These are phyloP conservation scores for Plasmodium relictum DNA, from an alignment of 169 alveolate species.

Conservation along the genomic window DNA sequence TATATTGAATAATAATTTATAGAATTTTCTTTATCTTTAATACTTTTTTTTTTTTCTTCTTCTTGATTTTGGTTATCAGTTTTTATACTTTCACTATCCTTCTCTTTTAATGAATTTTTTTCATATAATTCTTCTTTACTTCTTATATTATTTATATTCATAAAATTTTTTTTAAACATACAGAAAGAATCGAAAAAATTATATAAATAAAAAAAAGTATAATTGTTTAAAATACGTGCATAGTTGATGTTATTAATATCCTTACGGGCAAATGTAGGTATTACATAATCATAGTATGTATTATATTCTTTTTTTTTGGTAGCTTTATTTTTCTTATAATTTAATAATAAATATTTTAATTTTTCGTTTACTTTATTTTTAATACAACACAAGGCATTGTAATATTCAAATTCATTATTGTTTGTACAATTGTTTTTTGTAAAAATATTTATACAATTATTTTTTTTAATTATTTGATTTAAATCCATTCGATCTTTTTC, in stretches of 20 bases:
- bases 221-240: slow-evolving; percentile 1
- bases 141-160: slow-evolving; percentile 35
- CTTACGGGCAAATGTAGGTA: neutral
- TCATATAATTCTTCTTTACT: neutral
- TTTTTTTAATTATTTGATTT: slow-evolving; percentile 64
- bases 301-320: slow-evolving; percentile 41
- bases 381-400: slow-evolving; percentile 27
- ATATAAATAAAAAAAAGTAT: slow-evolving; percentile 42
- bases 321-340: slow-evolving; percentile 43
- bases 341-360: slow-evolving; percentile 21
- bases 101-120: neutral
- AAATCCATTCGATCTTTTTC: slow-evolving; percentile 46
- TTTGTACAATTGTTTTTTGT: slow-evolving; percentile 49
- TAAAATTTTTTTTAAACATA: slow-evolving; percentile 40
- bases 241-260: neutral
- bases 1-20: neutral
- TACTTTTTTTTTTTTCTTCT: neutral
- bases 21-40: neutral
- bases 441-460: slow-evolving; percentile 59
- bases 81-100: neutral
- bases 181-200: slow-evolving; percentile 51
- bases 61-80: neutral
- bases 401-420: slow-evolving; percentile 48
- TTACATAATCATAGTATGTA: neutral
- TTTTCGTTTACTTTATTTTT: slow-evolving; percentile 43